Percentiles rank a stretch among this genome's conserved stretches.
Conservation (phyloP, 2,329 filamentous ascomycete species). For the Domatiomyces globalis region DNA sequence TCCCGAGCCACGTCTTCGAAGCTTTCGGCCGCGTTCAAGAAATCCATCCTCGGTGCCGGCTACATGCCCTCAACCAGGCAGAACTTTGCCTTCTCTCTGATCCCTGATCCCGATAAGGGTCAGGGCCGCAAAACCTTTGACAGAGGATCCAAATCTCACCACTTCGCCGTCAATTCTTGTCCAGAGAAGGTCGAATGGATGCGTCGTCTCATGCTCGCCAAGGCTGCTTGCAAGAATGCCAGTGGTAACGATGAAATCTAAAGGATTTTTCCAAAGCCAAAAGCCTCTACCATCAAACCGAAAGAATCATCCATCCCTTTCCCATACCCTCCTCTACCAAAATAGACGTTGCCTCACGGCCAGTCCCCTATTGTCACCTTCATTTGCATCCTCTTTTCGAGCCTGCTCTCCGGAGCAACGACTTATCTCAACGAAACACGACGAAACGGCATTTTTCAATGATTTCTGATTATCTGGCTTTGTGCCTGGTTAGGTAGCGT, state of each 20-base stretch:
- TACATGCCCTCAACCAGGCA: conserved; percentile 20
- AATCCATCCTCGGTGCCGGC: conserved; percentile 32
- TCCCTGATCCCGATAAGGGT: conserved; percentile 30
- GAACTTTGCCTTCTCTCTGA: conserved; percentile 30
- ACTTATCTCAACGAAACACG: not conserved
- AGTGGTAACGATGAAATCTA: not conserved
- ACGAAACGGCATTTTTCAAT: not conserved
- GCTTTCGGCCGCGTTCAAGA: conserved; percentile 70
- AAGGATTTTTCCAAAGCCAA: not conserved
- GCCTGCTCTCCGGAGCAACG: too few species aligned
- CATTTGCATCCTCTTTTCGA: not conserved
- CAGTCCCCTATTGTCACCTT: not conserved
- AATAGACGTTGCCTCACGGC: not conserved
- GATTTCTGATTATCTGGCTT: too few species aligned
- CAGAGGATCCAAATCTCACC: conserved; percentile 65
- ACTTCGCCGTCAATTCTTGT: conserved; percentile 76
- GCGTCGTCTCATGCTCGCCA: conserved; percentile 34
- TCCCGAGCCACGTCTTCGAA: conserved; percentile 59
- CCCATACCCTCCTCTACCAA: not conserved
- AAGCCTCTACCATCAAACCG: not conserved
- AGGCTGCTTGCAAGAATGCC: conserved; percentile 21
- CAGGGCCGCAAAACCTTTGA: conserved; percentile 25
- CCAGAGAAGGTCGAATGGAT: conserved; percentile 90
- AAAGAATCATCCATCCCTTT: too few species aligned
- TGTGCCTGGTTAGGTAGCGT: not conserved